phyloP scores from a whole-genome alignment of 495 filamentous ascomycete genomes.

The Cercophora samala region DNA sequence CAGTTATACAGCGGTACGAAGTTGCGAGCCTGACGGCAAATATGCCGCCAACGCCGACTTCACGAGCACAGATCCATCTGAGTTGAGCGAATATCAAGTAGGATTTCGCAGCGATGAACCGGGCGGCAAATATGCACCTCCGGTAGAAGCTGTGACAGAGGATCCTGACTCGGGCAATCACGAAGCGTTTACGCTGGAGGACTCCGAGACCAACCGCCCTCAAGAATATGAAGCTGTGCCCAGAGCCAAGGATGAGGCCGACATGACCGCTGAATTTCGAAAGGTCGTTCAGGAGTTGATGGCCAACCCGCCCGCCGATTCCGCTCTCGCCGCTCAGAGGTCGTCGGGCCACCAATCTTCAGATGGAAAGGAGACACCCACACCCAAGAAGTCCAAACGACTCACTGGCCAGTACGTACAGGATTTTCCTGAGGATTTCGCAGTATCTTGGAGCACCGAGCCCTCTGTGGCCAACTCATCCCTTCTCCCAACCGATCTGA shows the following conservation, averaged over 20 bases:
- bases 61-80: background rate
- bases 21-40: slow-evolving; percentile 12
- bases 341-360: background rate
- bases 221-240: background rate
- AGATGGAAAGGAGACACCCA: background rate
- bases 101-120: slow-evolving; percentile 16
- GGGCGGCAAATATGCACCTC: slow-evolving; percentile 1
- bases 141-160: slow-evolving; percentile 20
- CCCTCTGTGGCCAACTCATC: slow-evolving; percentile 14
- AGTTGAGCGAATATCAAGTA: slow-evolving; percentile 1
- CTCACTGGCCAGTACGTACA: slow-evolving; percentile 45
- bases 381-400: background rate
- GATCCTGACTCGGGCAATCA: slow-evolving; percentile 37
- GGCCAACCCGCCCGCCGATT: slow-evolving; percentile 18
- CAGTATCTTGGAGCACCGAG: slow-evolving; percentile 33
- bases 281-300: slow-evolving; percentile 27
- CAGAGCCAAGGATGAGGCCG: background rate
- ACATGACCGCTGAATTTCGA: slow-evolving; percentile 22
- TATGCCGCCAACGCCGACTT: slow-evolving; percentile 8
- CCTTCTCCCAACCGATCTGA: slow-evolving; percentile 22
- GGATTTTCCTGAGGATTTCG: slow-evolving; percentile 48
- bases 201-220: slow-evolving; percentile 22
- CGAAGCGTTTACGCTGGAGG: slow-evolving; percentile 30
- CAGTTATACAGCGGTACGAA: slow-evolving; percentile 23
- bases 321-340: background rate